Evolutionary conservation across 2,329 filamentous ascomycete genomes (phyloP), one percentile per base, ranked within the genome.

Genomic region (Byssothecium circinans): DNA sequence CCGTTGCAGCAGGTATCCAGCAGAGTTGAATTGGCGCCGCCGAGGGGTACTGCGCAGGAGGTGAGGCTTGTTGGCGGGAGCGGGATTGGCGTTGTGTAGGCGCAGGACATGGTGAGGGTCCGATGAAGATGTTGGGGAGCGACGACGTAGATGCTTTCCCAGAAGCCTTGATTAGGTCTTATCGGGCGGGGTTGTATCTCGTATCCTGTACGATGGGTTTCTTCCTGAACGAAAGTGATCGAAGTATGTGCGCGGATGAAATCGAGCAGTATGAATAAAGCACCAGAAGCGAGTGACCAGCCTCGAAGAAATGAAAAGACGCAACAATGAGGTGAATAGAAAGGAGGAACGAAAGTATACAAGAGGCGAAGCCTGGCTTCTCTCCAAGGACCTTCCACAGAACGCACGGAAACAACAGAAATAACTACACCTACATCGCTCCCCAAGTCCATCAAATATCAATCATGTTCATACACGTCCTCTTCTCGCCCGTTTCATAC

Each of bases 1-100:
- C 61, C 56, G 42, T 65, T 65, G 46, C 63, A 67, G 38, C 63
- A 67, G 18, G 53, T 56, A 40, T 67, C 62, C 30, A 67, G 56
- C 22, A 64, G 58, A 11, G 63, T 59, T 20, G 56, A 51, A 47
- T 67, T 67, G 17, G 52, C 53, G 33, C 58, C 57, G 35, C 63
- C 63, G 22, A 65, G 39, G 22, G 58, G 63, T 10, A 67, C 55
- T 6, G 62, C 56, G 47, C 62, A 65, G 17, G 62, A 54, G 15
- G 60, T 25, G 12, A 47, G 41, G 15, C 45, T 48, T 11, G 62
- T 64, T 19, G 61, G 61, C 19, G 63, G 63, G 17, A 46, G 42
- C 2, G 63, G 61, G 22, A 65, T 47, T 5, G 41, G 34, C 15
- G 30, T 6, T n/a, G 30, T 32, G 45, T 41, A 45, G 7, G 43